phyloP scores from a whole-genome alignment of 331 rosid species.

The Acacia pycnantha region DNA sequence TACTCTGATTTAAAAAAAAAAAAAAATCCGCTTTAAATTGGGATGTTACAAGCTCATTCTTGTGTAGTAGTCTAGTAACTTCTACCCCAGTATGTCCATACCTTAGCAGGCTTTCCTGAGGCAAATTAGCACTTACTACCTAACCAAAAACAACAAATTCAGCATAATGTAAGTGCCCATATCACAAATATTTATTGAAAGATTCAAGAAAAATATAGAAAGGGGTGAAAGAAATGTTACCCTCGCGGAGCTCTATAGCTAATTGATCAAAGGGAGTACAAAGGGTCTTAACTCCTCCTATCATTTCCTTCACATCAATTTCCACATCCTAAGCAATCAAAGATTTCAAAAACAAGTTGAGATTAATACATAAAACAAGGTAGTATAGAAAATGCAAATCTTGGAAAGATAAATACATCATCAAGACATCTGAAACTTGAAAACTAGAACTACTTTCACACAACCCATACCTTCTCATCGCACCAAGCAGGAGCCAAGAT shows the following conservation, averaged over 20 bases:
- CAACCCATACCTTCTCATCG: conserved; percentile 72
- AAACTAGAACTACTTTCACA: background rate
- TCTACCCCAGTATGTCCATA: too few relatives aligned
- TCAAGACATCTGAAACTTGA: background rate
- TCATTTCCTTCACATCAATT: conserved; percentile 72
- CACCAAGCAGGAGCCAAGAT: conserved; percentile 98
- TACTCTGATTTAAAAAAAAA: too few relatives aligned
- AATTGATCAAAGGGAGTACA: conserved; percentile 96
- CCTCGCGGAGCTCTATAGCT: conserved; percentile 82
- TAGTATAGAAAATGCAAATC: background rate
- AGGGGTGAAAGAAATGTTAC: conserved; percentile 39
- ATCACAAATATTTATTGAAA: too few relatives aligned
- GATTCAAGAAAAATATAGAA: background rate
- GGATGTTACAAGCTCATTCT: too few relatives aligned
- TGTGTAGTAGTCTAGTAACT: too few relatives aligned
- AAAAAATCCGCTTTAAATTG: too few relatives aligned
- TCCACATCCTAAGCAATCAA: conserved; percentile 58
- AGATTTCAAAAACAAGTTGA: too few relatives aligned
- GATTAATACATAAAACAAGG: background rate
- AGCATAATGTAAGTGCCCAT: too few relatives aligned
- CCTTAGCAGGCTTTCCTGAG: too few relatives aligned
- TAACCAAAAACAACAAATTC: too few relatives aligned
- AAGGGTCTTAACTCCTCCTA: conserved; percentile 77
- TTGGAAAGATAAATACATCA: background rate
- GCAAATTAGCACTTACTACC: too few relatives aligned